Evolutionary conservation across 148 eudicot species (phyloP).

Genomic region (Mesembryanthemum crystallinum): DNA sequence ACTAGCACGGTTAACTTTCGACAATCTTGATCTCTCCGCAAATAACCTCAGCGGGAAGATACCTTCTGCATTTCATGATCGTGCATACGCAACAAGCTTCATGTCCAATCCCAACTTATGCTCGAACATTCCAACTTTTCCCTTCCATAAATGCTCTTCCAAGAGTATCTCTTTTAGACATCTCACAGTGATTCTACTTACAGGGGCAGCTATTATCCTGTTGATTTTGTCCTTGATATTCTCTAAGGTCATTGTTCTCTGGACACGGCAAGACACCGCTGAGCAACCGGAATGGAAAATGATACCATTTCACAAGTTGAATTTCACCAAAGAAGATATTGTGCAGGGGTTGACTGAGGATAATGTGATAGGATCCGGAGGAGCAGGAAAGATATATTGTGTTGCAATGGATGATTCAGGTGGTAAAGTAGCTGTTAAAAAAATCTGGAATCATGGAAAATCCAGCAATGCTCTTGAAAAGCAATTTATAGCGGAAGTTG

Average conservation of each 20-base stretch:
- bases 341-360: constrained; percentile 41
- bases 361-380: constrained; percentile 68
- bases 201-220: constrained; percentile 15
- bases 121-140: constrained; percentile 26
- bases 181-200: constrained; percentile 37
- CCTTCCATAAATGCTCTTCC: constrained; percentile 42
- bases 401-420: constrained; percentile 33
- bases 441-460: constrained; percentile 42
- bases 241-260: constrained; percentile 16
- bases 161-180: constrained; percentile 30
- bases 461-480: constrained; percentile 38
- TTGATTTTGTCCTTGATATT: constrained; percentile 25
- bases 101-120: constrained; percentile 47
- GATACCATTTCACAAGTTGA: constrained; percentile 49
- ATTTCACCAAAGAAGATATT: constrained; percentile 47
- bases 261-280: constrained; percentile 30
- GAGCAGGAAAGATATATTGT: constrained; percentile 55
- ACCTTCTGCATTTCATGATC: constrained; percentile 48
- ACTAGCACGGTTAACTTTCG: constrained; percentile 44
- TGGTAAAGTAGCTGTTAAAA: constrained; percentile 48
- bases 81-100: constrained; percentile 39
- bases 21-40: constrained; percentile 55
- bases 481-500: constrained; percentile 58
- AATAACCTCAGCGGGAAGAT: constrained; percentile 51
- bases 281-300: constrained; percentile 41